A percentile compares a stretch with the other conserved stretches of the same genome.
Conservation (phyloP, 139 green algal genomes). For the Picochlorum costavermella region DNA sequence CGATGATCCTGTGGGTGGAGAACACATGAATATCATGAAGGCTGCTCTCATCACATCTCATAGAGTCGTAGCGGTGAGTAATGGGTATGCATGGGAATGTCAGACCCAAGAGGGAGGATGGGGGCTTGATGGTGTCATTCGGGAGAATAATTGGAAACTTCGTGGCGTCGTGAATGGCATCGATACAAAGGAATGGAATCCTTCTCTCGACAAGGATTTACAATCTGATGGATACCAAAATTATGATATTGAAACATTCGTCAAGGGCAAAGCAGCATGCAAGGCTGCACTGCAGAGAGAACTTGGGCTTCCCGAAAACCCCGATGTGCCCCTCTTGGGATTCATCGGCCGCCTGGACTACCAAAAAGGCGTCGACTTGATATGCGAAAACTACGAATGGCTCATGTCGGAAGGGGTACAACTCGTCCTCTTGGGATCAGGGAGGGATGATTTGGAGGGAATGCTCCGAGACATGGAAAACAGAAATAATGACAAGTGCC, state of each 20-base stretch:
- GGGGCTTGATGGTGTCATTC: conserved; percentile 80
- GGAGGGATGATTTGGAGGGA: conserved; percentile 80
- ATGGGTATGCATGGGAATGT: conserved; percentile 93
- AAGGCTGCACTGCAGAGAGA: conserved; percentile 82
- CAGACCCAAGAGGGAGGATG: conserved; percentile 92
- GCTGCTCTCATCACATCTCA: conserved; percentile 75
- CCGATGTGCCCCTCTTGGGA: conserved; percentile 73
- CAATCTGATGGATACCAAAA: conserved; percentile 61
- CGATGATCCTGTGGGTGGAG: conserved; percentile 86
- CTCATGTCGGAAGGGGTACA: conserved; percentile 73
- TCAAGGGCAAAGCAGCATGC: conserved; percentile 71
- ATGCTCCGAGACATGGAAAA: conserved; percentile 54
- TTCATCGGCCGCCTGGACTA: conserved; percentile 92
- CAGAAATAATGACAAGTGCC: conserved; percentile 46
- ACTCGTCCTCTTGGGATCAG: conserved; percentile 90
- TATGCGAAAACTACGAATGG: conserved; percentile 80
- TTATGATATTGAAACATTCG: conserved; percentile 49
- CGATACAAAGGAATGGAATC: conserved; percentile 78
- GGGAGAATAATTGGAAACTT: conserved; percentile 79
- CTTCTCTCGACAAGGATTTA: conserved; percentile 53
- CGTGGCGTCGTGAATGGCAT: conserved; percentile 85
- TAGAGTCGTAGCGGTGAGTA: conserved; percentile 32
- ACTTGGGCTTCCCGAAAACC: conserved; percentile 81
- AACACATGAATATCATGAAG: conserved; percentile 99
- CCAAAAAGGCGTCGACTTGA: conserved; percentile 98